phyloP scores from a whole-genome alignment of 495 filamentous ascomycete species.

The Annulohypoxylon bovei region DNA sequence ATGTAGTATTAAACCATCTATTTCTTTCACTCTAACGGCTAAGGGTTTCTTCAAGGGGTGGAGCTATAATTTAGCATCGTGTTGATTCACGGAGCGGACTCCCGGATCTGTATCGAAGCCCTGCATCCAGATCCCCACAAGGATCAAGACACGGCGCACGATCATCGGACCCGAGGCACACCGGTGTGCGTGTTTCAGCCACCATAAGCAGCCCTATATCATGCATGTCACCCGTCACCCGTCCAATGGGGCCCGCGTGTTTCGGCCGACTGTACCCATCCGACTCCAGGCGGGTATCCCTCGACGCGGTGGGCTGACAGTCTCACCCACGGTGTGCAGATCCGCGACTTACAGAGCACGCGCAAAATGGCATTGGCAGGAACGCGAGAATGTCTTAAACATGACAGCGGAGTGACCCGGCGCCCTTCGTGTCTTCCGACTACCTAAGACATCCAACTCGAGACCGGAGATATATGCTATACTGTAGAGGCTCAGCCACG shows the following conservation, averaged over 20 bases:
- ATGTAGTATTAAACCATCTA: background rate
- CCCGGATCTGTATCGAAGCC: background rate
- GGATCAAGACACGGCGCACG: conserved; percentile 21
- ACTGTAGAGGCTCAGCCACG: background rate
- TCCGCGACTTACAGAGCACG: background rate
- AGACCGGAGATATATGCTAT: conserved; percentile 5
- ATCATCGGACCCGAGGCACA: conserved; percentile 5
- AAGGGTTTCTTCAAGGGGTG: background rate
- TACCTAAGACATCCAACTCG: conserved; percentile 11
- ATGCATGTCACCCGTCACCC: background rate
- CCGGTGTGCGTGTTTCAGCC: conserved; percentile 27
- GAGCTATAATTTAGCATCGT: background rate
- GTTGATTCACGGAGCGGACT: background rate
- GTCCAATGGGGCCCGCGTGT: background rate
- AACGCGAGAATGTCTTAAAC: background rate
- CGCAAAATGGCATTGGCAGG: background rate
- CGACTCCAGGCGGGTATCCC: background rate
- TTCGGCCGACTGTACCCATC: background rate
- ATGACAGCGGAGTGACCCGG: background rate
- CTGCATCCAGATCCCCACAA: background rate
- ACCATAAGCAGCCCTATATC: conserved; percentile 29
- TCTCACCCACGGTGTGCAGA: conserved; percentile 4
- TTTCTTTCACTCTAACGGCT: background rate
- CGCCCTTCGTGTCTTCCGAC: background rate
- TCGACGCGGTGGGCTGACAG: background rate